Conservation (phyloP, 495 filamentous ascomycete genomes). For the Xylaria scruposa region DNA sequence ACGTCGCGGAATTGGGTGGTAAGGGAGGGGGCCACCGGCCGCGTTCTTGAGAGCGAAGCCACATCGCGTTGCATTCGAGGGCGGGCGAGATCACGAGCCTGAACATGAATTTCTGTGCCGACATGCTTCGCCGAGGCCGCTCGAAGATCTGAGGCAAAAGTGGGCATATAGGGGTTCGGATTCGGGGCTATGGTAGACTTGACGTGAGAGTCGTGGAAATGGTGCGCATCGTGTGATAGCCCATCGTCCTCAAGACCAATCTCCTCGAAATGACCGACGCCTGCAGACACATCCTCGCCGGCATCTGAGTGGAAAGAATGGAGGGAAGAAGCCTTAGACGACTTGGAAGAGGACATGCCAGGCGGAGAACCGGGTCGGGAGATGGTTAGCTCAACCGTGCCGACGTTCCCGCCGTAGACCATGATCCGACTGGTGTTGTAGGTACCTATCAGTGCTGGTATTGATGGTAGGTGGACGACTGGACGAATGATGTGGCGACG, state of each 20-base stretch:
- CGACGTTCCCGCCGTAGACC: slow-evolving; percentile 52
- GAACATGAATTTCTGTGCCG: slow-evolving; percentile 34
- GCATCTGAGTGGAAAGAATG: slow-evolving; percentile 73
- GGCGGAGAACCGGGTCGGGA: slow-evolving; percentile 79
- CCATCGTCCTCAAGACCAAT: slow-evolving; percentile 82
- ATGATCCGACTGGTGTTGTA: slow-evolving; percentile 62
- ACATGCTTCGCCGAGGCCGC: slow-evolving; percentile 47
- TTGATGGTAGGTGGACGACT: background rate
- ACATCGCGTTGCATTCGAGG: slow-evolving; percentile 34
- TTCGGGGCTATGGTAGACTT: slow-evolving; percentile 43
- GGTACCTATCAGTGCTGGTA: background rate
- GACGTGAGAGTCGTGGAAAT: slow-evolving; percentile 52
- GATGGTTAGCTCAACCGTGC: slow-evolving; percentile 51
- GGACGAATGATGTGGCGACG: background rate
- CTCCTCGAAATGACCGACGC: slow-evolving; percentile 88
- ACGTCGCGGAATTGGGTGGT: slow-evolving; percentile 37
- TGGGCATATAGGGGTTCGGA: slow-evolving; percentile 48
- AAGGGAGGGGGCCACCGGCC: slow-evolving; percentile 30
- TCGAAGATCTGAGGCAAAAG: slow-evolving; percentile 51
- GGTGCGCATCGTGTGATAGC: slow-evolving; percentile 40
- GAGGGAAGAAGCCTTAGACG: slow-evolving; percentile 89
- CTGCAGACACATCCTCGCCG: slow-evolving; percentile 66
- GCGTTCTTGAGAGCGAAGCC: slow-evolving; percentile 29
- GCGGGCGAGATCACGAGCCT: slow-evolving; percentile 36
- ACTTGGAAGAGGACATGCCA: slow-evolving; percentile 79